Percentiles rank a stretch among this genome's conserved stretches.
Conservation (phyloP, 441 rosid genomes). For the Codiaeum variegatum region DNA sequence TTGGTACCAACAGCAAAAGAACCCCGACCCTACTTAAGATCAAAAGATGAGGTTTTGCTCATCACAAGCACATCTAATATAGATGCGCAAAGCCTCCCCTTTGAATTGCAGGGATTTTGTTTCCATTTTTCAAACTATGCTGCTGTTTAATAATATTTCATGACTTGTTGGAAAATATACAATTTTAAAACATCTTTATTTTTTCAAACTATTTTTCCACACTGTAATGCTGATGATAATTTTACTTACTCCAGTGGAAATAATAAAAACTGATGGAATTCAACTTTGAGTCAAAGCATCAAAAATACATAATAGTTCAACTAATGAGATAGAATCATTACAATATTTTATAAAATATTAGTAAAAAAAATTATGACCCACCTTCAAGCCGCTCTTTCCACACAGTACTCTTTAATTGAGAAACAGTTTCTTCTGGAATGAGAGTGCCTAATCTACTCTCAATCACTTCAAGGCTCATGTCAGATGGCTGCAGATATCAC, state of each 20-base stretch:
- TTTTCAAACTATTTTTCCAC: neutral
- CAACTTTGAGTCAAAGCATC: neutral
- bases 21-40: neutral
- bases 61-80: neutral
- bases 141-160: neutral
- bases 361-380: conserved; percentile 24
- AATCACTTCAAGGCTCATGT: conserved; percentile 97
- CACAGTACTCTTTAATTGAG: conserved; percentile 82
- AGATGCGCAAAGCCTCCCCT: neutral
- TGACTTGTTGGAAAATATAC: neutral
- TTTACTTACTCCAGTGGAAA: neutral
- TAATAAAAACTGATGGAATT: neutral
- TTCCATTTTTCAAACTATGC: too few relatives aligned
- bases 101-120: too few relatives aligned
- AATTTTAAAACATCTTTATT: neutral
- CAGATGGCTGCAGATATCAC: conserved; percentile 71
- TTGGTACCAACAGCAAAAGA: neutral
- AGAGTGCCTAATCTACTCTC: conserved; percentile 88
- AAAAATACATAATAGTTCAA: neutral
- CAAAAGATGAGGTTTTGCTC: too few relatives aligned
- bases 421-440: conserved; percentile 61
- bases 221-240: neutral
- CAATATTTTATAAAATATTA: neutral
- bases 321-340: neutral
- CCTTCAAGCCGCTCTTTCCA: conserved; percentile 99